A percentile compares a stretch with the other conserved stretches of the same genome.
Evolutionary conservation across 768 basidiomycete species (phyloP).

Genomic region (Amanita phalloides): DNA sequence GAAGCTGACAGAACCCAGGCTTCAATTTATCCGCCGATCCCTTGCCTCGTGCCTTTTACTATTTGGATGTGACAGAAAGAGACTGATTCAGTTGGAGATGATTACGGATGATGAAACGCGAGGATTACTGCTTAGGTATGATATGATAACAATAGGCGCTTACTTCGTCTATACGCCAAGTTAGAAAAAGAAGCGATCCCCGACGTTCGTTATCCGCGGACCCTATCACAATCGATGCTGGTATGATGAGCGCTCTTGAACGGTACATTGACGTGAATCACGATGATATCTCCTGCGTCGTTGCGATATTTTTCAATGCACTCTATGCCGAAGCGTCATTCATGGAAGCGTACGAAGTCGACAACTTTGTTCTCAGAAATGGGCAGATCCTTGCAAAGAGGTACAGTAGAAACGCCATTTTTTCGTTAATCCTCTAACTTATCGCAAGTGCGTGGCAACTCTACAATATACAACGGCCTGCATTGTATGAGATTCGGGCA

Average conservation of each 20-base stretch:
- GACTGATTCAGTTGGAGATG: conserved; percentile 33
- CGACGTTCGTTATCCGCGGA: conserved; percentile 36
- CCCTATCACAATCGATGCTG: conserved; percentile 48
- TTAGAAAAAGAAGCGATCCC: conserved; percentile 37
- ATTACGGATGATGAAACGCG: conserved; percentile 36
- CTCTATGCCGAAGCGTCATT: conserved; percentile 51
- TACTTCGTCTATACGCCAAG: background rate
- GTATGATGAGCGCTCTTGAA: conserved; percentile 43
- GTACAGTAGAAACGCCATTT: conserved; percentile 23
- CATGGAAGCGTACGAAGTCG: conserved; percentile 56
- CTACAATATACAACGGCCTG: conserved; percentile 48
- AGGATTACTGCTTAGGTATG: conserved; percentile 48
- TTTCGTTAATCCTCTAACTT: background rate
- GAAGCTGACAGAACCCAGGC: conserved; percentile 13
- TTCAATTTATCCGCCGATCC: conserved; percentile 49
- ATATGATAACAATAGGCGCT: conserved; percentile 6
- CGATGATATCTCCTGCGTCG: conserved; percentile 39
- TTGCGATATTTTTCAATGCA: conserved; percentile 51
- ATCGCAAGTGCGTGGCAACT: conserved; percentile 51
- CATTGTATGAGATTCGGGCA: conserved; percentile 43
- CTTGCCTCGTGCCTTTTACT: conserved; percentile 50
- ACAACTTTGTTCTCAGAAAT: conserved; percentile 64
- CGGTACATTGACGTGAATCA: conserved; percentile 36
- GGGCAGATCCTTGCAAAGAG: conserved; percentile 45
- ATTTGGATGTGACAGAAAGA: conserved; percentile 52